Base-by-base conservation (phyloP, 306 rosid species). In the Lathyrus oleraceus region DNA sequence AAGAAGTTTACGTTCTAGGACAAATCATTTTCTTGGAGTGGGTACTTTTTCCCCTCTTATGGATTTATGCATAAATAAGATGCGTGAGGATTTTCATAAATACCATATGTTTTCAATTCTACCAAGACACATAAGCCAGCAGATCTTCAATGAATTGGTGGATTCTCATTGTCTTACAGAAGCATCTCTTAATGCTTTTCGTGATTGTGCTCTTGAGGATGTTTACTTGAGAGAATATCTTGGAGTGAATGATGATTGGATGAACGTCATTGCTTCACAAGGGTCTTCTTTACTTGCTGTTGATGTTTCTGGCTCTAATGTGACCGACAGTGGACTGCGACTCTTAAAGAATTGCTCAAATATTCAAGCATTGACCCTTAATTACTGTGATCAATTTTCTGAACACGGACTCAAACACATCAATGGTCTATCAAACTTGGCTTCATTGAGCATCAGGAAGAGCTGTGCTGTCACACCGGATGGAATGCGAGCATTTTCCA, bases 131-230 rank as follows among this genome's bases (percentile, higher is more conserved):
- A 74, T 88, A 59, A 88, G 89, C 51, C 95, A 88, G 76, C 86
- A 80, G 68, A 78, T 88, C 53, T 88, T 88, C 81, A 78, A 82
- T 19, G 87, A 86, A 48, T 44, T 88, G 83, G 86, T 88, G 58
- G 81, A 71, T 71, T 84, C 91, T 48, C 79, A 61, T 52, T 74
- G 83, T 76, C 85, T 88, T 16, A 84, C 83, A 2, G 85, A 88
- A 54, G 74, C 40, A 3, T 85, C 86, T 48, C 72, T 86, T 0
- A 60, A 82, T 71, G 81, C 89, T 53, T 88, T 88, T 73, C 76
- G 81, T 70, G 87, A 88, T 62, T 88, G 95, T 67, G 95, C 89
- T 71, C 87, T 88, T 51, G 82, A 80, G 95, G 95, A 88, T 82
- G 51, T 82, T 68, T 76, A 56, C 70, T 76, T 88, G 85, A 87